Percentiles rank a stretch among this genome's conserved stretches.
phyloP scores from a whole-genome alignment of 2,329 filamentous ascomycete species.

The Fusarium sp. region DNA sequence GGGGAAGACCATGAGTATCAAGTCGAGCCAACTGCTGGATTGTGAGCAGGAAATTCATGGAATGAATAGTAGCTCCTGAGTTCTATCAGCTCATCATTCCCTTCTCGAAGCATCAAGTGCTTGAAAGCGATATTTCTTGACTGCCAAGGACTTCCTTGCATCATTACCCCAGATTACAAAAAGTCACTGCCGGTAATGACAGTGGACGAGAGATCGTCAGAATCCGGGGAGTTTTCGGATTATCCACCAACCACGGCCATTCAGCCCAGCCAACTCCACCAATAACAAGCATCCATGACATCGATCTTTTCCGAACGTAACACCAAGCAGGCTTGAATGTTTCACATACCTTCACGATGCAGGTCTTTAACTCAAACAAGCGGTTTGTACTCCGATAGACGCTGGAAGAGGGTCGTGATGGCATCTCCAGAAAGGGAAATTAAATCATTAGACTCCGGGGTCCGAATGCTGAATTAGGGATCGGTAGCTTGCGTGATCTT shows the following conservation, averaged over 20 bases:
- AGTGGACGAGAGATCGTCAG: slow-evolving; percentile 16
- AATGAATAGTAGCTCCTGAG: not conserved
- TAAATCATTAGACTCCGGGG: not conserved
- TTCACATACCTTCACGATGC: slow-evolving; percentile 3
- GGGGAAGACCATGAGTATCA: no score
- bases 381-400: not conserved
- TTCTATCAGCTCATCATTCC: not conserved
- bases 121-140: not conserved
- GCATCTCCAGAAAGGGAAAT: slow-evolving; percentile 16
- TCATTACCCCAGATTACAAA: not conserved
- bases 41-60: no score
- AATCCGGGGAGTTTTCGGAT: not conserved
- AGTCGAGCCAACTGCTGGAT: no score
- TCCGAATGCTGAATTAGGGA: slow-evolving; percentile 20
- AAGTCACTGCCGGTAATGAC: not conserved
- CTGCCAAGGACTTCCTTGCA: not conserved
- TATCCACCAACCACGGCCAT: slow-evolving; percentile 28
- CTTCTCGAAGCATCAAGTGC: rapidly evolving
- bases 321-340: slow-evolving; percentile 1
- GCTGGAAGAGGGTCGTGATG: not conserved
- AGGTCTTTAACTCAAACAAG: not conserved
- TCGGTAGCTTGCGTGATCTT: not conserved
- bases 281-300: not conserved
- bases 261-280: slow-evolving; percentile 1
- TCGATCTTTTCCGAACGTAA: not conserved